These are phyloP conservation scores for Penstemon davidsonii DNA, from an alignment of 257 asterid species.

Conservation along the genomic window DNA sequence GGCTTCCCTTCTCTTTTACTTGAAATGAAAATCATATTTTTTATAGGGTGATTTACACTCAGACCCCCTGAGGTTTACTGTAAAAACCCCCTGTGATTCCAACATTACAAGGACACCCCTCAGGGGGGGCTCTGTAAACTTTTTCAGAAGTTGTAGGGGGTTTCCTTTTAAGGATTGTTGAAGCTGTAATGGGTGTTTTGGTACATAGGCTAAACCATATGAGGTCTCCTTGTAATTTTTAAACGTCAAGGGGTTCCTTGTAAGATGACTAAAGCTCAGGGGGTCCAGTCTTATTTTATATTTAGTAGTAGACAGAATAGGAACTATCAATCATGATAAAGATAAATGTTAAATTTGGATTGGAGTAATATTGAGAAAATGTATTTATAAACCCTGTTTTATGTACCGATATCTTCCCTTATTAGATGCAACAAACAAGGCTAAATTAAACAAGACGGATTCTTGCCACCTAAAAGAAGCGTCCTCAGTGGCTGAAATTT, in stretches of 20 bases:
- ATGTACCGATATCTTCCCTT: constrained; percentile 29
- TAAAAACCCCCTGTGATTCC: no score
- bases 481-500: constrained; percentile 32
- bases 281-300: background rate
- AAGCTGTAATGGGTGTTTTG: no score
- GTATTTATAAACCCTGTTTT: background rate
- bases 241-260: no score
- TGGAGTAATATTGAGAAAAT: background rate
- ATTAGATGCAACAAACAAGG: constrained; percentile 34
- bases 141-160: no score
- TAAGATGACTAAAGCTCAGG: no score
- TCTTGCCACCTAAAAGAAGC: constrained; percentile 27
- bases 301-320: background rate
- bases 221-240: no score
- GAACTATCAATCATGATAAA: background rate
- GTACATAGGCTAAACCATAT: no score
- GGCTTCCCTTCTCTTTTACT: background rate
- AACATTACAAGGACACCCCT: no score
- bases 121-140: no score
- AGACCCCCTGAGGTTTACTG: no score
- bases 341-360: background rate
- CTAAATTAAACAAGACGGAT: constrained; percentile 30
- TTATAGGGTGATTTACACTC: no score
- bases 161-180: no score
- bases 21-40: background rate